Conservation (phyloP, 2,329 filamentous ascomycete genomes). For the Teratosphaeria epicoccoides region DNA sequence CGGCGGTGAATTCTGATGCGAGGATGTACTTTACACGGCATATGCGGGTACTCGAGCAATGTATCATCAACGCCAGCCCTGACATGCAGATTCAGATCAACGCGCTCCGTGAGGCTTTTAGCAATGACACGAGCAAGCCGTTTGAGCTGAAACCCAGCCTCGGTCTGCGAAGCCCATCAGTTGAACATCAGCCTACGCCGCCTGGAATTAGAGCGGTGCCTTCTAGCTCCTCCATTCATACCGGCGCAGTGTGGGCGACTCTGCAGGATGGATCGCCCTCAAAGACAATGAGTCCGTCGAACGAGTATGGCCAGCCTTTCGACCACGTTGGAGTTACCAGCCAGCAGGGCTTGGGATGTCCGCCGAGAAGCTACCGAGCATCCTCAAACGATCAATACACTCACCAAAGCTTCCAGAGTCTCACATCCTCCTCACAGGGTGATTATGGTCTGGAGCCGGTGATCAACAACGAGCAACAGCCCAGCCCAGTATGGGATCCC, state of each 20-base stretch:
- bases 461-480: constrained; percentile 20
- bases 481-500: constrained; percentile 25
- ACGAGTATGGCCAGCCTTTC: constrained; percentile 14
- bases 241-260: constrained; percentile 10
- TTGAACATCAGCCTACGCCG: constrained; percentile 29
- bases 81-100: constrained; percentile 87
- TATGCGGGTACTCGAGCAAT: constrained; percentile 85
- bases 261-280: constrained; percentile 11
- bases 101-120: constrained; percentile 80
- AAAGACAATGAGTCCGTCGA: constrained; percentile 15
- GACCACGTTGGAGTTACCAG: constrained; percentile 10
- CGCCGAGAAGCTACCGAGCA: constrained; percentile 11
- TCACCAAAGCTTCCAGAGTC: constrained; percentile 12
- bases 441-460: constrained; percentile 17
- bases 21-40: constrained; percentile 83
- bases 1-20: constrained; percentile 73
- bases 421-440: constrained; percentile 14
- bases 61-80: constrained; percentile 68
- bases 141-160: constrained; percentile 85
- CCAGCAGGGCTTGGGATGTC: constrained; percentile 10
- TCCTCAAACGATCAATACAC: constrained; percentile 12
- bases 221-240: constrained; percentile 4
- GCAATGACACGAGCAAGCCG: constrained; percentile 69
- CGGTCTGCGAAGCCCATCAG: constrained; percentile 52
- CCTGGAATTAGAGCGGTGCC: constrained; percentile 5